A percentile compares a stretch with the other conserved stretches of the same genome.
These are phyloP conservation scores for Cichorium intybus DNA, from an alignment of 140 eudicot genomes.

Conservation along the genomic window DNA sequence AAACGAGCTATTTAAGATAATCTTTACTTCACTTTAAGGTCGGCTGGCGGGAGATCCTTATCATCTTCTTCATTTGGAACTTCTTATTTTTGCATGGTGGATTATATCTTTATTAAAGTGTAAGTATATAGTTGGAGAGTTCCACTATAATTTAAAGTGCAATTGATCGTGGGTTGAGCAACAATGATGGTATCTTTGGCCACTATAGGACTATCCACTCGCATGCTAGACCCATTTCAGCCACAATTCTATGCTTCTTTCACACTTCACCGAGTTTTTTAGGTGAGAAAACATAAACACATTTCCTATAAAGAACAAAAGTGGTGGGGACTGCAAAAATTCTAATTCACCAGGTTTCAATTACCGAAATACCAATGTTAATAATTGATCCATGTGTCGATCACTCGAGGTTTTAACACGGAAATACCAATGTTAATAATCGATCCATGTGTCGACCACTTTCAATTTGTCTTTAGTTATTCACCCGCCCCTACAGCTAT, in stretches of 20 bases:
- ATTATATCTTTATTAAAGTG: slow-evolving; percentile 1
- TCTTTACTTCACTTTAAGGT: slow-evolving; percentile 8
- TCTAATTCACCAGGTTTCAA: slow-evolving; percentile 16
- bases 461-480: neutral
- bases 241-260: slow-evolving; percentile 42
- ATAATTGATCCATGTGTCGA: slow-evolving; percentile 17
- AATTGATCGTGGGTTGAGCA: slow-evolving; percentile 43
- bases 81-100: slow-evolving; percentile 13
- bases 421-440: neutral
- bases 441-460: slow-evolving; percentile 18
- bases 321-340: slow-evolving; percentile 27
- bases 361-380: neutral
- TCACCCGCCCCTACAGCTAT: slow-evolving; percentile 35
- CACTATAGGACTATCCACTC: slow-evolving; percentile 34
- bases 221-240: slow-evolving; percentile 30
- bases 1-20: neutral
- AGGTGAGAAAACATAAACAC: neutral
- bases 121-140: slow-evolving; percentile 9
- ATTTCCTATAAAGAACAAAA: neutral
- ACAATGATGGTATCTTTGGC: slow-evolving; percentile 19
- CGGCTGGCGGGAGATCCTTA: slow-evolving; percentile 7
- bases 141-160: slow-evolving; percentile 20
- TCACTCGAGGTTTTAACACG: slow-evolving; percentile 15
- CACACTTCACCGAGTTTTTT: slow-evolving; percentile 12
- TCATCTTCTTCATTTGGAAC: slow-evolving; percentile 7